A percentile compares a stretch with the other conserved stretches of the same genome.
Evolutionary conservation across 1,284 basidiomycete species (phyloP).

Genomic region (Microbotryomycetes sp.): DNA sequence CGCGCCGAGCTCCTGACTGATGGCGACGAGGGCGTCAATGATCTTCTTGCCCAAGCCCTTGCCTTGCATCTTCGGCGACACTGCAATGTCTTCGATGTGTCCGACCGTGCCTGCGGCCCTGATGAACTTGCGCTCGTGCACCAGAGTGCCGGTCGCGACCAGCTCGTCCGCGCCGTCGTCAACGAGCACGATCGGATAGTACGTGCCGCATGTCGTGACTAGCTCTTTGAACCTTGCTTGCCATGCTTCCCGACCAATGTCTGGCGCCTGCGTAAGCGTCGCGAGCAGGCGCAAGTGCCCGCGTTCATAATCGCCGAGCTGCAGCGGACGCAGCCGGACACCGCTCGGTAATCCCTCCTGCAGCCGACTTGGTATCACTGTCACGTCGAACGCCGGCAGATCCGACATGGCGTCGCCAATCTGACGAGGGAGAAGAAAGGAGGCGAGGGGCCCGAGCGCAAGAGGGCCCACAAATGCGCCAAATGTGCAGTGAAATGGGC

Average conservation of each 20-base stretch:
- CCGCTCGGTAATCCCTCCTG: not conserved
- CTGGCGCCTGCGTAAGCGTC: slow-evolving; percentile 68
- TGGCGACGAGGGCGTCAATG: slow-evolving; percentile 60
- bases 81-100: slow-evolving; percentile 97
- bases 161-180: slow-evolving; percentile 66
- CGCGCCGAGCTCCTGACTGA: slow-evolving; percentile 23
- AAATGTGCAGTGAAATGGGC: too few species aligned
- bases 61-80: slow-evolving; percentile 77
- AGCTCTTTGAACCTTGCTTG: slow-evolving; percentile 65
- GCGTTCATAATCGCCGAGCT: slow-evolving; percentile 72
- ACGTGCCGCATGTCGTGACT: slow-evolving; percentile 54
- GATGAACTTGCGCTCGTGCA: slow-evolving; percentile 89
- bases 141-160: slow-evolving; percentile 74
- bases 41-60: slow-evolving; percentile 80
- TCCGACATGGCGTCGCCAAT: too few species aligned
- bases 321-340: slow-evolving; percentile 73
- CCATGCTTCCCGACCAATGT: slow-evolving; percentile 59
- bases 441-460: not conserved
- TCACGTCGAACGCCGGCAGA: not conserved
- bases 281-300: slow-evolving; percentile 77
- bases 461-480: too few species aligned
- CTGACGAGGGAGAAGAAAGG: too few species aligned
- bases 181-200: slow-evolving; percentile 79
- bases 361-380: not conserved
- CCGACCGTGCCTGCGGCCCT: slow-evolving; percentile 71